Base-by-base conservation (phyloP, 495 filamentous ascomycete genomes). In the Penicillium paxilli region DNA sequence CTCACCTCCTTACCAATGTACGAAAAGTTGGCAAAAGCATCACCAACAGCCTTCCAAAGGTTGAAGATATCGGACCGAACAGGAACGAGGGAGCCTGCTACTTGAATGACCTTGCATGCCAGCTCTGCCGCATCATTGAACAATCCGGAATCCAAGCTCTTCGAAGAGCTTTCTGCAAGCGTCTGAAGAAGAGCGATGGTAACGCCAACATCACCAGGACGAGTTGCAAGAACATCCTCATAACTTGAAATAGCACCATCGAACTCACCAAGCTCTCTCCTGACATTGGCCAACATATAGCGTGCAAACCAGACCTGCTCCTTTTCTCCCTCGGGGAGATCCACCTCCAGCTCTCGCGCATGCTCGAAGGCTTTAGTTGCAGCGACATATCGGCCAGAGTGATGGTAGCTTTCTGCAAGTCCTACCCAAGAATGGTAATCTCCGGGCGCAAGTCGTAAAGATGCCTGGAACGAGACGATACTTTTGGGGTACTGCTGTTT, bases 361-460 rank as follows among this genome's bases (percentile, higher is more conserved):
- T 92, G 85, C 45, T 87, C 75, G 55, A 97, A 93, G 16, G 94
- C 90, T 64, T 92, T 94, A n/a, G 86, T 89, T 1, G 94, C 92
- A 10, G 94, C 90, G 53, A 95, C 88, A 58, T 93, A 96, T 52
- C 92, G 78, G 8, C 94, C 94, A 10, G 92, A 96, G 54, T 92
- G 91, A 63, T 96, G 89, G 63, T 99, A 98, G 62, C 90, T 91
- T 72, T 98, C 94, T 12, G 93, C 94, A 9, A 99, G 80, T 10
- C 94, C 95, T 16, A 99, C 87, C 88, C 93, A 99, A 10, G 89
- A 92, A 68, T 98, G 85, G 59, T 97, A 98, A 59, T 96, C 90
- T 33, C 82, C 73, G 3, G 93, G 91, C 5, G 87, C 80, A 33
- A 92, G 87, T 44, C 93, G 77, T 14, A 98, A 77, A n/a, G 94